Evolutionary conservation across 805 yeast species (phyloP).

Genomic region (Metschnikowia similis): DNA sequence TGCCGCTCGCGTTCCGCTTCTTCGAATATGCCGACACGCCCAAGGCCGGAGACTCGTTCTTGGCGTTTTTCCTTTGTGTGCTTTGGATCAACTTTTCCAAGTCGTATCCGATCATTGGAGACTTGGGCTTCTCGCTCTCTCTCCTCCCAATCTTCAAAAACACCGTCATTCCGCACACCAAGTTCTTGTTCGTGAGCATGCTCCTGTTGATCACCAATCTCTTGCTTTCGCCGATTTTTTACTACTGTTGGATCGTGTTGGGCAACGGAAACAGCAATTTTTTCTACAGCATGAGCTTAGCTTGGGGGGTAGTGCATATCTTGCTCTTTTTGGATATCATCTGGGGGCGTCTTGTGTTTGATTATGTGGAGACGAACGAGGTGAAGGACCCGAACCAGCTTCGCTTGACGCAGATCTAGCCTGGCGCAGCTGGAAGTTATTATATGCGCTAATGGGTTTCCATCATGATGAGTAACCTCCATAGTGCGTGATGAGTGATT

Average conservation of each 20-base stretch:
- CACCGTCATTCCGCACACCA: constrained; percentile 43
- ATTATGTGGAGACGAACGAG: constrained; percentile 44
- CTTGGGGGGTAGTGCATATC: constrained; percentile 67
- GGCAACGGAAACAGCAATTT: constrained; percentile 96
- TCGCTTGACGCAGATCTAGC: constrained; percentile 48
- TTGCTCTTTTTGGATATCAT: constrained; percentile 68
- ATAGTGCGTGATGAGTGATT: too few relatives aligned
- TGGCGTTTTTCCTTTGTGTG: constrained; percentile 44
- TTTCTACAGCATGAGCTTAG: constrained; percentile 89
- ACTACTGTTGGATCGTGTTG: constrained; percentile 88
- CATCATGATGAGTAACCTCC: too few relatives aligned
- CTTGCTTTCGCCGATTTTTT: constrained; percentile 79
- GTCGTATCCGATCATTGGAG: constrained; percentile 83
- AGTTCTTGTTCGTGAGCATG: constrained; percentile 42
- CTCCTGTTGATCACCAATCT: constrained; percentile 50
- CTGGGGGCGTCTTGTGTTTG: constrained; percentile 74
- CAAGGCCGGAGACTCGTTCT: constrained; percentile 47
- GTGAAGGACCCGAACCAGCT: constrained; percentile 30
- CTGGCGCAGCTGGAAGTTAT: too few relatives aligned
- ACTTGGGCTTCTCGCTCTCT: constrained; percentile 48
- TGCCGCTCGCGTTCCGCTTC: constrained; percentile 75
- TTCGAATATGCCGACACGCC: constrained; percentile 22
- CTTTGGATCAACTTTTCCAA: constrained; percentile 59
- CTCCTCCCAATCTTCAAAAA: constrained; percentile 42
- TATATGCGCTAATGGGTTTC: too few relatives aligned